Percentiles rank a stretch among this genome's conserved stretches.
phyloP scores from a whole-genome alignment of 352 stramenopile genomes.

The Phytophthora tubulina region DNA sequence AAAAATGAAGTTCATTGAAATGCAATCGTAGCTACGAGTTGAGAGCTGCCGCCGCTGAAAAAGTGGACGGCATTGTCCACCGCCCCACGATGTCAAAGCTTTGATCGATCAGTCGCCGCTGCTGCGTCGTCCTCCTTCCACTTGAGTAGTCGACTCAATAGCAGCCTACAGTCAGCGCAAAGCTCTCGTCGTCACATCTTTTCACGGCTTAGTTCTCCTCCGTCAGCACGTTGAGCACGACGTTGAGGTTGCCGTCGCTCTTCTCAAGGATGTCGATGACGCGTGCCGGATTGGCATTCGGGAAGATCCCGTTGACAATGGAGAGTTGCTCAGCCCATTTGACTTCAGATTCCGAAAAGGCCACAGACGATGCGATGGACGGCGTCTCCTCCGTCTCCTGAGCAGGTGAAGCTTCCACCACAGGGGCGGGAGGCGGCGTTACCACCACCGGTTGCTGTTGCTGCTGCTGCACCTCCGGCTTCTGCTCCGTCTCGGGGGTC shows the following conservation, averaged over 20 bases:
- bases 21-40: constrained; percentile 3
- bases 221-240: constrained; percentile 83
- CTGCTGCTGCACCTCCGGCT: constrained; percentile 15
- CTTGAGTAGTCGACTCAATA: neutral
- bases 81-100: neutral
- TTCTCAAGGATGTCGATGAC: constrained; percentile 73
- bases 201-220: constrained; percentile 50
- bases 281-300: constrained; percentile 54
- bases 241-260: constrained; percentile 72
- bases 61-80: neutral
- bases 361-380: constrained; percentile 39
- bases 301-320: constrained; percentile 71
- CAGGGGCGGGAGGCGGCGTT: constrained; percentile 2
- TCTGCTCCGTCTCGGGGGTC: constrained; percentile 21
- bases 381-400: constrained; percentile 39
- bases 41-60: neutral
- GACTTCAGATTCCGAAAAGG: constrained; percentile 69
- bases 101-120: neutral
- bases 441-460: constrained; percentile 5
- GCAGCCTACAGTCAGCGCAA: neutral
- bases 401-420: constrained; percentile 26
- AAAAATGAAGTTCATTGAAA: constrained; percentile 35
- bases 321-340: constrained; percentile 80
- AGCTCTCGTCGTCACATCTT: constrained; percentile 7
- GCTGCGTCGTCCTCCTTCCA: constrained; percentile 3